phyloP scores from a whole-genome alignment of 768 basidiomycete genomes.

The Tylopilus sp. region DNA sequence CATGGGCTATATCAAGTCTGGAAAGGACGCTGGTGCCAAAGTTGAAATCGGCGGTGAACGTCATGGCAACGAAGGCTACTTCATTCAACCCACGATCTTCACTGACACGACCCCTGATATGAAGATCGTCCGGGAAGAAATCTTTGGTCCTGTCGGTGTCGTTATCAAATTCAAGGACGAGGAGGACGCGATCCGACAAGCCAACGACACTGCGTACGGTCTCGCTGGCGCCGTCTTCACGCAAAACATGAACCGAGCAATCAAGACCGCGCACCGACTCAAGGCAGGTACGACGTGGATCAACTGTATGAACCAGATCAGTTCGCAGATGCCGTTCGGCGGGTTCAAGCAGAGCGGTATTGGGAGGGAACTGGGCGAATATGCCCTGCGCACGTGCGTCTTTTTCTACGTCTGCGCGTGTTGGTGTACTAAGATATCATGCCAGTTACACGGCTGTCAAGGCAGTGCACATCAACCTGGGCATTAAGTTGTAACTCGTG shows the following conservation, averaged over 20 bases:
- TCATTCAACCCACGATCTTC: slow-evolving; percentile 74
- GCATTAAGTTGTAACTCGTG: slow-evolving; percentile 12
- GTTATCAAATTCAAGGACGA: slow-evolving; percentile 73
- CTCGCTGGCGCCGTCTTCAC: slow-evolving; percentile 88
- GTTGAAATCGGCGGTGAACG: slow-evolving; percentile 61
- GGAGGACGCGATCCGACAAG: slow-evolving; percentile 62
- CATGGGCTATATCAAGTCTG: slow-evolving; percentile 74
- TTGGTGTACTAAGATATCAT: not conserved
- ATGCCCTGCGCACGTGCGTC: slow-evolving; percentile 56
- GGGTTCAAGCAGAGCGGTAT: slow-evolving; percentile 85
- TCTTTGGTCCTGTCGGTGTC: slow-evolving; percentile 79
- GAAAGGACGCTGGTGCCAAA: slow-evolving; percentile 68
- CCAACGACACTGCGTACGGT: slow-evolving; percentile 87
- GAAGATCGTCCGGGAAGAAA: slow-evolving; percentile 74
- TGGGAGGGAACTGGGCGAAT: slow-evolving; percentile 77
- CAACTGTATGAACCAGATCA: slow-evolving; percentile 31
- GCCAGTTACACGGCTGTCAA: slow-evolving; percentile 24
- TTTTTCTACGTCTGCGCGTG: not conserved
- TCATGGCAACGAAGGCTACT: slow-evolving; percentile 61
- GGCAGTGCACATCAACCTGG: slow-evolving; percentile 48
- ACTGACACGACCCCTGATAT: slow-evolving; percentile 62
- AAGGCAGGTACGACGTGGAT: slow-evolving; percentile 83
- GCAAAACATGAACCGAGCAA: slow-evolving; percentile 68
- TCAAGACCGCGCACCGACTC: slow-evolving; percentile 68
- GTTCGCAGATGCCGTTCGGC: slow-evolving; percentile 65